A percentile compares a stretch with the other conserved stretches of the same genome.
phyloP scores from a whole-genome alignment of 495 filamentous ascomycete species.

The Neurospora tetrasperma region DNA sequence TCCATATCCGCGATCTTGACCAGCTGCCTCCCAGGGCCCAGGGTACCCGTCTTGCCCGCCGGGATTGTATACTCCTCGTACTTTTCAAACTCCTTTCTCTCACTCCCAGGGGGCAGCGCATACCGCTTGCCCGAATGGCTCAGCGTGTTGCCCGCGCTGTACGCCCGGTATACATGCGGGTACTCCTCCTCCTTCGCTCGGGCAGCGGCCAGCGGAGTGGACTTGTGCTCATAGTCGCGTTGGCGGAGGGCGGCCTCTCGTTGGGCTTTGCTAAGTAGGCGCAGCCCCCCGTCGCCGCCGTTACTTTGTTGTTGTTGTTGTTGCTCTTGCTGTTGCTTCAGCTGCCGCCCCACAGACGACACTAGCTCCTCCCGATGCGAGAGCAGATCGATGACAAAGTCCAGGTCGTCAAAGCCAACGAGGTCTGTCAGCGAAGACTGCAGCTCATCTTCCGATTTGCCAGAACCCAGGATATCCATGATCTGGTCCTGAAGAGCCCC shows the following conservation, averaged over 20 bases:
- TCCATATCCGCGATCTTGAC: constrained; percentile 75
- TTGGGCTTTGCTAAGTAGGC: constrained; percentile 63
- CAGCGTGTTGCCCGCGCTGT: constrained; percentile 74
- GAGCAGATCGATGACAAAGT: constrained; percentile 78
- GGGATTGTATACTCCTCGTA: constrained; percentile 87
- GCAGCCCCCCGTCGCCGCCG: constrained; percentile 35
- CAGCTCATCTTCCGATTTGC: constrained; percentile 65
- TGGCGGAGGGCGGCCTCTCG: constrained; percentile 63
- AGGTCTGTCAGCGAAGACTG: constrained; percentile 87
- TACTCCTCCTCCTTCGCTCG: constrained; percentile 57
- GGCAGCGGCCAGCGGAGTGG: constrained; percentile 51
- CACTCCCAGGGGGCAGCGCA: constrained; percentile 56
- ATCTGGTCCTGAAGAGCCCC: constrained; percentile 61
- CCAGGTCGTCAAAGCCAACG: constrained; percentile 83
- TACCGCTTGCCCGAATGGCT: constrained; percentile 68
- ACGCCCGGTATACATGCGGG: constrained; percentile 82
- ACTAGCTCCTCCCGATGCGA: constrained; percentile 56
- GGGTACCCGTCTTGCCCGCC: constrained; percentile 64
- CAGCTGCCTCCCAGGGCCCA: constrained; percentile 60
- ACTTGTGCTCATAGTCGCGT: constrained; percentile 76
- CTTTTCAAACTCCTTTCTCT: constrained; percentile 44
- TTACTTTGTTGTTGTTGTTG: constrained; percentile 14
- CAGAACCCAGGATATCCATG: constrained; percentile 52
- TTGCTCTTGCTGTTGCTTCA: neutral
- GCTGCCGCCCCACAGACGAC: constrained; percentile 18